Conservation (phyloP, 352 stramenopile species). For the Globisporangium orthogonon region DNA sequence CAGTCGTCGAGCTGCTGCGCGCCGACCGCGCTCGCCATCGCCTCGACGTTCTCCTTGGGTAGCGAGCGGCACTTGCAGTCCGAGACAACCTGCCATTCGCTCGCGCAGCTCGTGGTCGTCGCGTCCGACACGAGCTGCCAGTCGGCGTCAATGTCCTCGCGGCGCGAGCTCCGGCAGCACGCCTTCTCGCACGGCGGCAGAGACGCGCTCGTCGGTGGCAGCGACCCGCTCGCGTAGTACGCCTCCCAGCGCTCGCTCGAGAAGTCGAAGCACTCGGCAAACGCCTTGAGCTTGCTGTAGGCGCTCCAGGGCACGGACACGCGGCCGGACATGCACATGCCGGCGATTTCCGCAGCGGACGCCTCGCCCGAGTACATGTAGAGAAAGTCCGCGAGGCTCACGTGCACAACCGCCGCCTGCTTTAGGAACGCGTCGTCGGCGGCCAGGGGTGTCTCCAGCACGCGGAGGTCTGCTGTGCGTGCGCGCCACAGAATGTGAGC, state of each 20-base stretch:
- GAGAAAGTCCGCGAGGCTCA: constrained; percentile 76
- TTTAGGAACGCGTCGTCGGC: constrained; percentile 44
- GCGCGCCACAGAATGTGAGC: too few relatives aligned
- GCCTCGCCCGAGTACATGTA: constrained; percentile 86
- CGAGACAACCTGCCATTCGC: constrained; percentile 72
- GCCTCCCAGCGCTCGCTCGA: constrained; percentile 73
- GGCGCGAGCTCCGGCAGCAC: constrained; percentile 59
- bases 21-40: constrained; percentile 49
- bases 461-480: constrained; percentile 28
- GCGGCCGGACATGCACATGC: constrained; percentile 83
- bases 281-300: constrained; percentile 78
- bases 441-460: constrained; percentile 43
- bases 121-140: constrained; percentile 72
- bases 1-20: constrained; percentile 63
- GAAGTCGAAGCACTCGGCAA: constrained; percentile 84
- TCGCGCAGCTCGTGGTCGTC: constrained; percentile 22
- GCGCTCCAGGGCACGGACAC: constrained; percentile 78
- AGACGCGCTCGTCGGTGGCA: constrained; percentile 12
- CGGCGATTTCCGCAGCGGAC: constrained; percentile 66
- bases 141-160: constrained; percentile 80
- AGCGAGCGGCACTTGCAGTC: constrained; percentile 50
- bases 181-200: constrained; percentile 36
- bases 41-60: constrained; percentile 51
- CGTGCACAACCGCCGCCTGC: constrained; percentile 62
- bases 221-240: constrained; percentile 51